Conservation (phyloP, 805 yeast species). For the Candida stauntonica region DNA sequence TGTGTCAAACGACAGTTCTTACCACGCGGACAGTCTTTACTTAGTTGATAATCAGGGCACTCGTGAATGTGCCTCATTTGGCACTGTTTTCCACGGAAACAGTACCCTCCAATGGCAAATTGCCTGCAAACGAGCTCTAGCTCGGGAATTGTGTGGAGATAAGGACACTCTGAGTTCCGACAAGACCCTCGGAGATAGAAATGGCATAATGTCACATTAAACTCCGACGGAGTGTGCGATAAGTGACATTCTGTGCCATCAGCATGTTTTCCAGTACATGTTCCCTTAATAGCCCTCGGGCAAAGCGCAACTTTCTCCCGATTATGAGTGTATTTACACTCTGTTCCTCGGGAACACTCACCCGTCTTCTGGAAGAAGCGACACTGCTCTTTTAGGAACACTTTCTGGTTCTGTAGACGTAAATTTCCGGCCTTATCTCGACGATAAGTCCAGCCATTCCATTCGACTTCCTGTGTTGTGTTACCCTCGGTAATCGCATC, state of each 20-base stretch:
- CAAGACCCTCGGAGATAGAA: conserved; percentile 47
- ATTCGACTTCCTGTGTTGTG: conserved; percentile 15
- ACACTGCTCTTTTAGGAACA: conserved; percentile 26
- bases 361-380: conserved; percentile 27
- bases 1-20: conserved; percentile 52
- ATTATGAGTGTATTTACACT: conserved; percentile 54
- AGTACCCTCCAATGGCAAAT: conserved; percentile 67
- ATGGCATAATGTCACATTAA: conserved; percentile 57
- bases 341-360: conserved; percentile 44
- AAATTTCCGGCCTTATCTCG: conserved; percentile 30
- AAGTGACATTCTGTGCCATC: conserved; percentile 40
- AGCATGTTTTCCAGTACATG: conserved; percentile 34
- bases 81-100: conserved; percentile 57
- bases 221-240: conserved; percentile 54
- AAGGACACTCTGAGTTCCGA: conserved; percentile 46
- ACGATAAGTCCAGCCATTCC: conserved; percentile 32
- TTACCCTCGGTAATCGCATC: conserved; percentile 21
- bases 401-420: conserved; percentile 16
- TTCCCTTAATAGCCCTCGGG: conserved; percentile 40
- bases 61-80: conserved; percentile 51
- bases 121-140: conserved; percentile 53
- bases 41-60: conserved; percentile 69
- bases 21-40: conserved; percentile 54
- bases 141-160: conserved; percentile 41
- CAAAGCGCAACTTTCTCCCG: conserved; percentile 51